These are phyloP conservation scores for Trichaptum fuscoviolaceum DNA, from an alignment of 768 basidiomycete species.

Conservation along the genomic window DNA sequence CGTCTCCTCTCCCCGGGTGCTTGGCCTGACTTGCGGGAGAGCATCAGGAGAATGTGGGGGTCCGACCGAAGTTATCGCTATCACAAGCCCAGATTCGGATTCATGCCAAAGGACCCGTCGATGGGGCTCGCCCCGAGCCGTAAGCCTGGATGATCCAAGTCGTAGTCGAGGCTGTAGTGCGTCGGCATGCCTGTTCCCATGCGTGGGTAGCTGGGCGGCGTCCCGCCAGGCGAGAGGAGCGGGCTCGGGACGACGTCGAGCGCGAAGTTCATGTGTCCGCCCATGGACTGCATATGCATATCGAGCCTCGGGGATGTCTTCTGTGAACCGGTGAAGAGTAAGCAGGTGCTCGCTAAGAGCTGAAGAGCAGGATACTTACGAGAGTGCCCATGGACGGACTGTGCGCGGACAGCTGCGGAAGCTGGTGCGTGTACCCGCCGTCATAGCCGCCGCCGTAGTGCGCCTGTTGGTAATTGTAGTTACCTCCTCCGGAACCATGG, in stretches of 20 bases:
- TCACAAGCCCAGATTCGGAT: neutral
- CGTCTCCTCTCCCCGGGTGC: too few relatives aligned
- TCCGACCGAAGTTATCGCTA: too few relatives aligned
- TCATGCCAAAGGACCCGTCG: neutral
- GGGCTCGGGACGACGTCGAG: neutral
- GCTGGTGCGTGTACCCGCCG: neutral
- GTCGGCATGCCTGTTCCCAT: neutral
- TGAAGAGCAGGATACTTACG: neutral
- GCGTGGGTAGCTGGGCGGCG: neutral
- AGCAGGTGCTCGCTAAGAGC: neutral
- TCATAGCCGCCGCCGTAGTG: neutral
- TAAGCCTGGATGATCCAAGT: neutral
- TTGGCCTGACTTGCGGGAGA: too few relatives aligned
- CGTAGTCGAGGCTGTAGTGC: neutral
- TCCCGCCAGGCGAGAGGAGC: neutral
- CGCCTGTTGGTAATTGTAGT: neutral
- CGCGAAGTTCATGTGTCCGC: neutral
- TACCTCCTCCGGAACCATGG: neutral
- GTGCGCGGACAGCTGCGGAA: neutral
- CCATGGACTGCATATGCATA: neutral
- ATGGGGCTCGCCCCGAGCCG: neutral
- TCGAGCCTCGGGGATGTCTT: neutral
- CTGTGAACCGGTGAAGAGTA: neutral
- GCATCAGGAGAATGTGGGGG: too few relatives aligned
- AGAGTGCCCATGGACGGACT: neutral